A percentile compares a stretch with the other conserved stretches of the same genome.
Evolutionary conservation across 345 rosid genomes (phyloP).

Genomic region (Cardiospermum halicacabum): DNA sequence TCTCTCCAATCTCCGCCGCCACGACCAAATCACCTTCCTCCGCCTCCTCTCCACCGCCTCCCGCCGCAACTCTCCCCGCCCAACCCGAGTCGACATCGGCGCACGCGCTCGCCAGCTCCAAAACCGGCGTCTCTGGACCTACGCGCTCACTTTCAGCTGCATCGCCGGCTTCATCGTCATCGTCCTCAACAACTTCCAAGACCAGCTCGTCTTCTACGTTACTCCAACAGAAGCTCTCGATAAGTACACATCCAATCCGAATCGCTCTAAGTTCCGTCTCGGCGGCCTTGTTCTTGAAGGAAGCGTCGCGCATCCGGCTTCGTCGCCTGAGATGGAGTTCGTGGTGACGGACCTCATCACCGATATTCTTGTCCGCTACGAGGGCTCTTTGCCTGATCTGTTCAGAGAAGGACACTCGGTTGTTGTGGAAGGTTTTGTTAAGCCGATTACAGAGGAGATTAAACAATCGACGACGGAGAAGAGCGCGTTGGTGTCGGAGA

Average conservation of each 20-base stretch:
- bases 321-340: conserved; percentile 78
- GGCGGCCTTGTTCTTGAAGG: conserved; percentile 96
- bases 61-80: conserved; percentile 53
- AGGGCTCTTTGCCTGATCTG: conserved; percentile 82
- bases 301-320: conserved; percentile 66
- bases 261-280: conserved; percentile 65
- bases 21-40: neutral
- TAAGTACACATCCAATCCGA: conserved; percentile 59
- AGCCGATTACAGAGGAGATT: conserved; percentile 59
- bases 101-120: conserved; percentile 88
- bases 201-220: conserved; percentile 80
- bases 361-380: conserved; percentile 71
- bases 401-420: conserved; percentile 95
- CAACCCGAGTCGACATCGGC: conserved; percentile 70
- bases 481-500: conserved; percentile 42
- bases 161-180: conserved; percentile 81
- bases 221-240: conserved; percentile 86
- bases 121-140: conserved; percentile 86
- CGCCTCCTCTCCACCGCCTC: conserved; percentile 57
- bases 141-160: conserved; percentile 83
- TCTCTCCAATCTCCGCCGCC: conserved; percentile 24
- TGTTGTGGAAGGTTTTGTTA: conserved; percentile 88
- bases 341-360: conserved; percentile 84
- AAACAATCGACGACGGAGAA: conserved; percentile 44
- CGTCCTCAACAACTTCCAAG: conserved; percentile 81